A percentile compares a stretch with the other conserved stretches of the same genome.
phyloP scores from a whole-genome alignment of 2,329 filamentous ascomycete species.

The Trichoderma simmonsii region DNA sequence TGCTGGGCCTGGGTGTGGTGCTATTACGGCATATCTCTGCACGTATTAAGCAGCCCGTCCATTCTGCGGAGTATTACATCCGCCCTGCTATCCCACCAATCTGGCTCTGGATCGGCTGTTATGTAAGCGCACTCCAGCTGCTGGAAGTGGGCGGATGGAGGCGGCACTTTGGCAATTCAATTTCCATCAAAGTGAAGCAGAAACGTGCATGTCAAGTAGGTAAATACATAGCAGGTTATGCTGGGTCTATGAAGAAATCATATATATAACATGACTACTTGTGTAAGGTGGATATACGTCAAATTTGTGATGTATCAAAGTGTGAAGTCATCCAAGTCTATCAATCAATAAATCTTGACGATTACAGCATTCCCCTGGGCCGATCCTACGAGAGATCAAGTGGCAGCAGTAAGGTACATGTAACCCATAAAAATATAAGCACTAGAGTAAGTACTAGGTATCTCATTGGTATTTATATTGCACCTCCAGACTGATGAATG shows the following conservation, averaged over 20 bases:
- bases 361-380: too few relatives aligned
- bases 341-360: neutral
- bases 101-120: neutral
- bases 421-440: neutral
- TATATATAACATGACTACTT: neutral
- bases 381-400: neutral
- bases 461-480: neutral
- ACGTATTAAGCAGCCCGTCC: neutral
- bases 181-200: neutral
- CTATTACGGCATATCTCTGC: neutral
- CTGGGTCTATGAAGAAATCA: neutral
- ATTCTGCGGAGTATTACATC: neutral
- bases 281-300: neutral
- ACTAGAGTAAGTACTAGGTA: neutral
- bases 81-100: neutral
- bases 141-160: neutral
- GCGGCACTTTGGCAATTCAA: neutral
- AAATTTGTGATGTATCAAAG: neutral
- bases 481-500: neutral
- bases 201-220: neutral
- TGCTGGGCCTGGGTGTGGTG: neutral
- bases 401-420: neutral
- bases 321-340: neutral
- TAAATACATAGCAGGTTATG: neutral
- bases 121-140: neutral